These are phyloP conservation scores for Phytopythium chamaehyphon DNA, from an alignment of 352 stramenopile genomes.

Conservation along the genomic window DNA sequence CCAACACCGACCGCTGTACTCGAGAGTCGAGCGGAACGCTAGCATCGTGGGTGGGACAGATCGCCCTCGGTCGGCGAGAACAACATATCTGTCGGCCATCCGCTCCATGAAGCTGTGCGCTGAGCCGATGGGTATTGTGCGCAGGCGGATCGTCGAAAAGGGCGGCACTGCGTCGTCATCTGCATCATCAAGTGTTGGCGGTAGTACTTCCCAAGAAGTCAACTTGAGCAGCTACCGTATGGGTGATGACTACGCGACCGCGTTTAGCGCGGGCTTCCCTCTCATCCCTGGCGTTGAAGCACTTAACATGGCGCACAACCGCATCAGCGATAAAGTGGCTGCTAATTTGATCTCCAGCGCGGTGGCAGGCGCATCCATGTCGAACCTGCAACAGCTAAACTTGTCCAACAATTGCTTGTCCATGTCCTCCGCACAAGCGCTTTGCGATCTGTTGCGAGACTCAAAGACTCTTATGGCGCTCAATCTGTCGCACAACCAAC, in stretches of 20 bases:
- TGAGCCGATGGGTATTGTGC: constrained; percentile 66
- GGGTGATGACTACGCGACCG: constrained; percentile 50
- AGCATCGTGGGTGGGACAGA: background rate
- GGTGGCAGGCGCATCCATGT: constrained; percentile 7
- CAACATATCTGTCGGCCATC: constrained; percentile 57
- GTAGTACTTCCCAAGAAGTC: constrained; percentile 49
- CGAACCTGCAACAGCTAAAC: constrained; percentile 53
- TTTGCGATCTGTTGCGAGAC: constrained; percentile 32
- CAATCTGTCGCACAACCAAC: constrained; percentile 62
- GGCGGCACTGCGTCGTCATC: constrained; percentile 19
- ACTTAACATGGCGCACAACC: constrained; percentile 70
- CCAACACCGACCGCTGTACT: background rate
- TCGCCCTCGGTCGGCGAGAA: constrained; percentile 47
- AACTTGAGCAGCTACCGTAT: constrained; percentile 72
- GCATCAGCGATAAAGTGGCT: constrained; percentile 56
- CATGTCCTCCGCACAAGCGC: constrained; percentile 24
- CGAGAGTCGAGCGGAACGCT: background rate
- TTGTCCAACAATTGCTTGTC: constrained; percentile 60
- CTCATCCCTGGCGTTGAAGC: constrained; percentile 59
- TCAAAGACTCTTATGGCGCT: constrained; percentile 55
- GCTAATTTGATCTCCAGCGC: constrained; percentile 45
- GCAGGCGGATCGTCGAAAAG: constrained; percentile 46
- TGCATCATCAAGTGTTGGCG: constrained; percentile 25
- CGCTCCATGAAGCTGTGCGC: constrained; percentile 52
- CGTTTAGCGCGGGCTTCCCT: constrained; percentile 58